Evolutionary conservation across 179 eudicot genomes (phyloP).

Genomic region (Heliamphora pulchella): DNA sequence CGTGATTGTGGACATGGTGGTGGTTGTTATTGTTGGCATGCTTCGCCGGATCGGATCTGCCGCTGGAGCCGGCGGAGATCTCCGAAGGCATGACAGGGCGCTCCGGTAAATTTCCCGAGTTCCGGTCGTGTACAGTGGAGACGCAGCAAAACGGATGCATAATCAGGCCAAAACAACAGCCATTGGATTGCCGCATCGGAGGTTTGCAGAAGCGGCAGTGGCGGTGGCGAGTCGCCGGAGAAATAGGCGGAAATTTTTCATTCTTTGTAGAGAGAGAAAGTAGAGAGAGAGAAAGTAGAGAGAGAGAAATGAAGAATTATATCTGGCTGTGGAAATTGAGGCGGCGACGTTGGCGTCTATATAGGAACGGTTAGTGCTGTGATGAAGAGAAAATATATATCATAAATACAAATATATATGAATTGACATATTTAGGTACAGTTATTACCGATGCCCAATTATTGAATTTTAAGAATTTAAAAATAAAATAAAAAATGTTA

Average conservation of each 20-base stretch:
- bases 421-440: not conserved
- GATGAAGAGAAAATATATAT: not conserved
- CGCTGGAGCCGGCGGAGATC: not conserved
- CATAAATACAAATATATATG: not conserved
- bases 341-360: constrained; percentile 6
- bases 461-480: too few species aligned
- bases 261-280: not conserved
- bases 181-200: not conserved
- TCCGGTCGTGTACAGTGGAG: constrained; percentile 15
- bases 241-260: constrained; percentile 4
- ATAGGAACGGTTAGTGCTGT: constrained; percentile 9
- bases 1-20: not conserved
- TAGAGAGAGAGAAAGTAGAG: too few species aligned
- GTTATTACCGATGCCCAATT: not conserved
- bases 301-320: too few species aligned
- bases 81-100: constrained; percentile 2
- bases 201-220: not conserved
- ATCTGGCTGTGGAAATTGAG: not conserved
- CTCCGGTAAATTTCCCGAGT: not conserved
- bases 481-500: too few species aligned
- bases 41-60: constrained; percentile 14
- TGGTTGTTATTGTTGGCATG: not conserved
- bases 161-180: not conserved
- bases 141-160: constrained; percentile 27
- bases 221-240: not conserved